Evolutionary conservation across 257 asterid genomes (phyloP).

Genomic region (Asclepias syriaca): DNA sequence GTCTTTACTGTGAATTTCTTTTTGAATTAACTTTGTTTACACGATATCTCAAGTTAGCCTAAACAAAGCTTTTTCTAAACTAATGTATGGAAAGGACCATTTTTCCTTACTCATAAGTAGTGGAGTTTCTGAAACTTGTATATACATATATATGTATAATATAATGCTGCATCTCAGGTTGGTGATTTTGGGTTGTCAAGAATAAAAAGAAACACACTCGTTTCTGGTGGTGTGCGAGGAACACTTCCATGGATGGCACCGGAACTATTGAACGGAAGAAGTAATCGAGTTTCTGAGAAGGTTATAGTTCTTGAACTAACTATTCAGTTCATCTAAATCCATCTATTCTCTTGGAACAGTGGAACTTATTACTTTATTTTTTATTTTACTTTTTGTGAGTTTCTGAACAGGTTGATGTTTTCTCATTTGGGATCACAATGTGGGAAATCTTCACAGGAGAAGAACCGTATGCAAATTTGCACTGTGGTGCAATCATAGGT

Average conservation of each 20-base stretch:
- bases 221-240: slow-evolving; percentile 88
- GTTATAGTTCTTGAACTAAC: slow-evolving; percentile 30
- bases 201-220: slow-evolving; percentile 73
- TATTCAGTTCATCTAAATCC: neutral
- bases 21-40: neutral
- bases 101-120: neutral
- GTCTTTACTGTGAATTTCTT: neutral
- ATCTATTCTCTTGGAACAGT: neutral
- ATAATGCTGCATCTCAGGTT: slow-evolving; percentile 40
- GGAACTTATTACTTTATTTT: neutral
- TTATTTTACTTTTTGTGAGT: neutral
- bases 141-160: too few species aligned
- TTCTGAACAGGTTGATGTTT: slow-evolving; percentile 69
- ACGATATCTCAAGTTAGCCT: too few species aligned
- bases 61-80: too few species aligned
- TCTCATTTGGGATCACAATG: slow-evolving; percentile 78
- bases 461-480: slow-evolving; percentile 80
- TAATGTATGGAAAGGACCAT: neutral
- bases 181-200: slow-evolving; percentile 88
- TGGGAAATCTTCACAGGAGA: slow-evolving; percentile 90
- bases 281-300: slow-evolving; percentile 70
- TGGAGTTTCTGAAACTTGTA: neutral
- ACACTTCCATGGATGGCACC: slow-evolving; percentile 99
- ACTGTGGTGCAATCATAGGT: slow-evolving; percentile 92
- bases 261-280: slow-evolving; percentile 66